Percentiles rank a stretch among this genome's conserved stretches.
Evolutionary conservation across 1,284 basidiomycete genomes (phyloP).

Genomic region (Pseudozyma sp.): DNA sequence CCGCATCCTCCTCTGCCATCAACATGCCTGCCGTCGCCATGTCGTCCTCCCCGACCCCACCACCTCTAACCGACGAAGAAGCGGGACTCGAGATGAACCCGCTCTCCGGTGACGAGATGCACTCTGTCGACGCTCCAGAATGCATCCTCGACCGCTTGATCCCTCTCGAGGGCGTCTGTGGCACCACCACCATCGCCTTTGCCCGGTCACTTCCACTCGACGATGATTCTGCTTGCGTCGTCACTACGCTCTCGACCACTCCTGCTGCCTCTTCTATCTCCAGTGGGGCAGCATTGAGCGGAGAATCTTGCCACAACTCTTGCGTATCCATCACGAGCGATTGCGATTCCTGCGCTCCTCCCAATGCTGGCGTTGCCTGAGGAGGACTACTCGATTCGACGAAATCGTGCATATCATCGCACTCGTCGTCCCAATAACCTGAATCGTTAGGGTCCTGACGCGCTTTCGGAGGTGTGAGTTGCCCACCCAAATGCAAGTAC

Average conservation of each 20-base stretch:
- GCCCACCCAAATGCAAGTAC: conserved; percentile 39
- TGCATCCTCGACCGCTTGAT: conserved; percentile 20
- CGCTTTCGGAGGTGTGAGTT: conserved; percentile 25
- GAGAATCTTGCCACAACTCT: conserved; percentile 22
- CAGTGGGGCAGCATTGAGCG: neutral
- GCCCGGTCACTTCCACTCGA: neutral
- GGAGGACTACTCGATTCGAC: conserved; percentile 37
- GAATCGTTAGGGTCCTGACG: conserved; percentile 29
- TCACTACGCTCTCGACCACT: conserved; percentile 6
- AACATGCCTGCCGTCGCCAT: neutral
- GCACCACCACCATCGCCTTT: conserved; percentile 31
- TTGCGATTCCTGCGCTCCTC: conserved; percentile 19
- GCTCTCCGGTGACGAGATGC: conserved; percentile 31
- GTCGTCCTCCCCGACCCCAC: neutral
- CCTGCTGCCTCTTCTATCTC: neutral
- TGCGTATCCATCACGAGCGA: conserved; percentile 37
- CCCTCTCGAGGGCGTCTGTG: conserved; percentile 32
- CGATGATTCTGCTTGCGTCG: conserved; percentile 19
- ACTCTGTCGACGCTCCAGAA: conserved; percentile 9
- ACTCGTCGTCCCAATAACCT: conserved; percentile 45
- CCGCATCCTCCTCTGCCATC: conserved; percentile 2
- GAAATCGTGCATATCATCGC: conserved; percentile 41
- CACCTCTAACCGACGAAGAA: conserved; percentile 29
- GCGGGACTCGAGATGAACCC: conserved; percentile 50
- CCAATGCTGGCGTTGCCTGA: conserved; percentile 5